Conservation (phyloP, 116 monocot species). For the Dioscorea cayenensis region DNA sequence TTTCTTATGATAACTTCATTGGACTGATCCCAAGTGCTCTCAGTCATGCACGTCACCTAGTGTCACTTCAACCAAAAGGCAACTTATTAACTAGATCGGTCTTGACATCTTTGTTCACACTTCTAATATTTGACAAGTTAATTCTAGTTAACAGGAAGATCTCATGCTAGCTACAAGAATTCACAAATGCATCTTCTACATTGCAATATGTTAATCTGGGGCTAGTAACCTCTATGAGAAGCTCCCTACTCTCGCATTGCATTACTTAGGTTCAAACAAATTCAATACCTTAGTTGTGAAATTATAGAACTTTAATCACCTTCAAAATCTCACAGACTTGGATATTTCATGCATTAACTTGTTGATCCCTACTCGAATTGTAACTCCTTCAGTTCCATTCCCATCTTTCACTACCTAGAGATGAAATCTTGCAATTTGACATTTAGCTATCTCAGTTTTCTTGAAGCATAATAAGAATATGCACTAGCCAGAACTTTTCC, state of each 20-base stretch:
- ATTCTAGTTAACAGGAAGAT: not conserved
- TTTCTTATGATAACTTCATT: too few species aligned
- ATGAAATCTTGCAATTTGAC: not conserved
- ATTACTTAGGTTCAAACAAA: too few species aligned
- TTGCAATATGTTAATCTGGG: too few species aligned
- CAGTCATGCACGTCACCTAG: too few species aligned
- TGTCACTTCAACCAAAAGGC: not conserved
- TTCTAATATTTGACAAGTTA: not conserved
- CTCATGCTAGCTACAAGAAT: not conserved
- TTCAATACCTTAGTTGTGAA: too few species aligned
- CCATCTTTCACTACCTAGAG: not conserved
- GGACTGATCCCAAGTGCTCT: too few species aligned
- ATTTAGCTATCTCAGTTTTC: not conserved
- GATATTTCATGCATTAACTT: not conserved
- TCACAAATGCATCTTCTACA: not conserved
- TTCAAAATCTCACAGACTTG: too few species aligned
- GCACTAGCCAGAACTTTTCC: conserved; percentile 40
- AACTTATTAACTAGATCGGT: not conserved
- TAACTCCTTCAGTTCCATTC: not conserved
- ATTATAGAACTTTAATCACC: too few species aligned
- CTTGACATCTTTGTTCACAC: not conserved
- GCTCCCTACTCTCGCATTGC: too few species aligned
- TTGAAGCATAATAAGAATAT: not conserved
- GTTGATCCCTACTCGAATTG: not conserved
- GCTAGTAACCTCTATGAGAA: too few species aligned